Conservation (phyloP, 441 rosid species). For the Biscutella laevigata region DNA sequence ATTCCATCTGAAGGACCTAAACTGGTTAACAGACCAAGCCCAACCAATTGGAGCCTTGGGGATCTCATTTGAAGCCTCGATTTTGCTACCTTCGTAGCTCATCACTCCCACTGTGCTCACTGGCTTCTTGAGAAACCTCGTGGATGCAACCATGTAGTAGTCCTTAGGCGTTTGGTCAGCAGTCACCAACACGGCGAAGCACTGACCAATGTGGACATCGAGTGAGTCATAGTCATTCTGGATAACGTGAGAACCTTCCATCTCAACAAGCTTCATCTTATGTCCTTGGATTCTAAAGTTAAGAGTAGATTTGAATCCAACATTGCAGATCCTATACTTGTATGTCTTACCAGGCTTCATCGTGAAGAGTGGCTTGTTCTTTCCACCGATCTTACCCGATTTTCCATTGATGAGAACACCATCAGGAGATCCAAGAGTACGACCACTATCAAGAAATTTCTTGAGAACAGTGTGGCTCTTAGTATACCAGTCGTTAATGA, state of each 20-base stretch:
- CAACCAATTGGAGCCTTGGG: conserved; percentile 54
- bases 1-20: conserved; percentile 67
- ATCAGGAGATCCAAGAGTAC: conserved; percentile 40
- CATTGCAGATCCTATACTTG: conserved; percentile 48
- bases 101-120: too few relatives aligned
- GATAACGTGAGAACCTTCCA: conserved; percentile 56
- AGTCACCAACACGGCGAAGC: too few relatives aligned
- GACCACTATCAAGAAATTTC: conserved; percentile 44
- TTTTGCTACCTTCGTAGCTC: conserved; percentile 46
- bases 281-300: conserved; percentile 55
- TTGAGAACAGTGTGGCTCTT: conserved; percentile 38
- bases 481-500: conserved; percentile 55
- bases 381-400: too few relatives aligned
- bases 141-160: conserved; percentile 61
- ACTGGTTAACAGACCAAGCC: conserved; percentile 74
- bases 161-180: conserved; percentile 50
- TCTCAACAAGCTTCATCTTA: conserved; percentile 46
- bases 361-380: conserved; percentile 47
- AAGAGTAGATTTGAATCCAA: conserved; percentile 38
- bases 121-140: conserved; percentile 48
- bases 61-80: conserved; percentile 34
- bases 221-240: conserved; percentile 46
- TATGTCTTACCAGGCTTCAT: conserved; percentile 59
- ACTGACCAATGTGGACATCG: conserved; percentile 56
- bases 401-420: conserved; percentile 65